Evolutionary conservation across 208 protist species (phyloP).

Genomic region (Acanthamoeba triangularis): DNA sequence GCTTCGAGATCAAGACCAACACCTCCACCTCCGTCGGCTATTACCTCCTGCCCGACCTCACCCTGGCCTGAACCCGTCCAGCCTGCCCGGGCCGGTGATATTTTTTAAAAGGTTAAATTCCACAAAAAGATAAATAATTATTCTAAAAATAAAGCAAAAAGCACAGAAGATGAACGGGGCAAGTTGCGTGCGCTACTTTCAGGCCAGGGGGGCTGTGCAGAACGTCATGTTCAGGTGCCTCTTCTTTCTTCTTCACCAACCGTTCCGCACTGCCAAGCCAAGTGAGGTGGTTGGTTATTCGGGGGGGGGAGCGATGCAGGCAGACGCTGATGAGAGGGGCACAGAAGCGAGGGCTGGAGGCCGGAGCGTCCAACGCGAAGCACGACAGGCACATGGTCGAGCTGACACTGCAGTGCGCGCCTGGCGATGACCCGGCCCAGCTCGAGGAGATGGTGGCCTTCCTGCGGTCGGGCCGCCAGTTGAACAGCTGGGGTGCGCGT

Average conservation of each 20-base stretch:
- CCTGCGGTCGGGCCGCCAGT: not conserved
- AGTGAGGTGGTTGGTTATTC: not conserved
- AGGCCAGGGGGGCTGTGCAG: not conserved
- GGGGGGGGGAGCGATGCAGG: not conserved
- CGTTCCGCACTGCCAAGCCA: not conserved
- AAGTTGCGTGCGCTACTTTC: not conserved
- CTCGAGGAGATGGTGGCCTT: conserved; percentile 27
- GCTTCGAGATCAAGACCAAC: conserved; percentile 52
- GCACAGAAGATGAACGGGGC: not conserved
- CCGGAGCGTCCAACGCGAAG: conserved; percentile 17
- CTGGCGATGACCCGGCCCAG: not conserved
- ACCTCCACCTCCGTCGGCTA: conserved; percentile 8
- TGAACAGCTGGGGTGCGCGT: conserved; percentile 52
- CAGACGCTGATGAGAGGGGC: conserved; percentile 40
- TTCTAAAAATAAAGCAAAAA: not conserved
- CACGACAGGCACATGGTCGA: not conserved
- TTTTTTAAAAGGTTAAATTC: no score
- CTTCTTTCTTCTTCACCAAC: not conserved
- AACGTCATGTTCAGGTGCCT: conserved; percentile 43
- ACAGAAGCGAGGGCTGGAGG: not conserved
- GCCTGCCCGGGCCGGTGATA: no score
- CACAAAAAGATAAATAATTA: no score
- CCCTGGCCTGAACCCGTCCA: not conserved
- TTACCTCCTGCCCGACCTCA: conserved; percentile 35
- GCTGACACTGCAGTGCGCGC: not conserved